Evolutionary conservation across 2,329 filamentous ascomycete species (phyloP).

Genomic region (Elsinoe perseae): DNA sequence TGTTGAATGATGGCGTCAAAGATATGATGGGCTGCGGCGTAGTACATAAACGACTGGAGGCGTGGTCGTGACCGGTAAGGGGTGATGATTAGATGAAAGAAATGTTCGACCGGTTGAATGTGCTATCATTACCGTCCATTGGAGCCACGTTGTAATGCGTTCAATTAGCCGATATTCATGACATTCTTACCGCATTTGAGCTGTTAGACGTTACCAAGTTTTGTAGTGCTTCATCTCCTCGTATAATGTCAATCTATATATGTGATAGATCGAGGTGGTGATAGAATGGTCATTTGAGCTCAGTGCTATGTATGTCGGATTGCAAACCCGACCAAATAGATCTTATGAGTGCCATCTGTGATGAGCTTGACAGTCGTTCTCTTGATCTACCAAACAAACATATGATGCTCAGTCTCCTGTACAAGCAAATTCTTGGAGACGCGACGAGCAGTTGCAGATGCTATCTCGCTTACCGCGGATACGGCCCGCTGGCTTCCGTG

Average conservation of each 20-base stretch:
- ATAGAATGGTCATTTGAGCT: not conserved
- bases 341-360: no score
- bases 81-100: conserved; percentile 13
- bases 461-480: conserved; percentile 3
- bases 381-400: not conserved
- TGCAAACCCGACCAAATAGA: no score
- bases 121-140: conserved; percentile 8
- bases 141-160: conserved; percentile 2
- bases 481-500: conserved; percentile 2
- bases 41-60: conserved; percentile 15
- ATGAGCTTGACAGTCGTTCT: no score
- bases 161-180: conserved; percentile 1
- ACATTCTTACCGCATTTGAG: not conserved
- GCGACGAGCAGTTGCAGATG: not conserved
- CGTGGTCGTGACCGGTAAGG: conserved; percentile 13
- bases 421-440: not conserved
- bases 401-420: not conserved
- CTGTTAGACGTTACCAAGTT: conserved; percentile 5
- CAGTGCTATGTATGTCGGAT: no score
- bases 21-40: conserved; percentile 9
- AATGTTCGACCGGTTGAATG: conserved; percentile 8
- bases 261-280: not conserved
- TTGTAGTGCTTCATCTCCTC: conserved; percentile 1
- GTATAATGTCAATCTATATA: not conserved
- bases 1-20: conserved; percentile 1